Base-by-base conservation (phyloP, 345 rosid species). In the Balakata baccata region DNA sequence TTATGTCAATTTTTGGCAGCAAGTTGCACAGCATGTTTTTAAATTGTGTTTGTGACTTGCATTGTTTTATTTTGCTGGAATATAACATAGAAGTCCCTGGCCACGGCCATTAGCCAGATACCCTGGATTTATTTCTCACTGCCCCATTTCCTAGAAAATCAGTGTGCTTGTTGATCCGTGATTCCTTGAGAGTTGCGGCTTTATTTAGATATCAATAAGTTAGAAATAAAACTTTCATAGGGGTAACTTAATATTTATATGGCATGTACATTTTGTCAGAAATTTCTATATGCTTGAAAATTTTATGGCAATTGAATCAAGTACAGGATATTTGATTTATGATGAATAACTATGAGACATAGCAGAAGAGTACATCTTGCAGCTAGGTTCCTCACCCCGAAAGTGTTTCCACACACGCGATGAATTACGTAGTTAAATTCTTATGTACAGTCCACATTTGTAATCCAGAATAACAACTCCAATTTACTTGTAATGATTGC, bases 1-100 rank as follows among this genome's bases (percentile, higher is more conserved):
- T 66, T 34, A 23, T 0, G 49, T 72, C 22, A 25, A 13, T 73
- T 74, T 66, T 65, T 45, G 7, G 52, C 23, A 22, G 77, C 70
- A 64, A 64, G 47, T 45, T 46, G 7, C 25, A 57, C 18, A 56
- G 16, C 20, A 18, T 34, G 11, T 9, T 16, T 45, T 46, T 29
- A 12, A 41, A 39, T 2, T n/a, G 51, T 46, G 18, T 47, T 50
- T 3, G 46, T 39, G 18, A 7, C 13, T 29, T 23, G 23, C 41
- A 39, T n/a, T 8, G 5, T 58, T n/a, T 10, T 12, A 29, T 49
- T 68, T 60, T 68, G 18, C 68, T 58, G 43, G 54, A 49, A 49
- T 54, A 11, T 49, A 34, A 11, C 14, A 4, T 20, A 14, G 34
- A 51, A 64, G 34, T 11, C 13, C 49, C 7, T 29, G 23, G 25